Base-by-base conservation (phyloP, 225 moss, liverwort and hornwort species). In the Sphagnum tenellum region DNA sequence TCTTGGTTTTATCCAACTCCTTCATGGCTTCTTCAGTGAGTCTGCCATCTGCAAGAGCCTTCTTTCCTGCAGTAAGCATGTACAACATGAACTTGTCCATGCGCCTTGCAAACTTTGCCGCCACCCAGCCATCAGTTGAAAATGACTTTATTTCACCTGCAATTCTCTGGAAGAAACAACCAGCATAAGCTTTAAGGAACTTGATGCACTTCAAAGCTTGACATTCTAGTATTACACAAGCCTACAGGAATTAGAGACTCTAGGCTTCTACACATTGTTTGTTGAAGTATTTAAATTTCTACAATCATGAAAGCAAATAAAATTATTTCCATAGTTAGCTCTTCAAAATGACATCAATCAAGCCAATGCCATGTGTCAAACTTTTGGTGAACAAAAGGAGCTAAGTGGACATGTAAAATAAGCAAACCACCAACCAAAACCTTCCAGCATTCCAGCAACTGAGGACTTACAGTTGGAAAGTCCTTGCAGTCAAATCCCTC, bases 61-160 rank as follows among this genome's bases (percentile, higher is more conserved):
- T 82, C 66, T 82, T 79, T 10, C 82, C 82, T 29, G 82, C 82
- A 50, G 78, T 82, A 52, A 79, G 78, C 14, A 82, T 75, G 57
- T 82, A 82, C 9, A 82, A 71, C 82, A 82, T 82, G 62, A 82
- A 82, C 68, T 60, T 78, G 62, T 79, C 82, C 82, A 82, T 82
- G 62, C 82, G 82, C 63, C 76, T 82, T 12, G 82, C 82, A 70
- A 82, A 78, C 60, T 82, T 82, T 51, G 72, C 75, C 64, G 82
- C 82, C 66, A 82, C 78, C 75, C 75, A 79, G 7, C 82, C 82
- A 65, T 82, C 82, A 49, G 82, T 69, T 66, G 82, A 82, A 48
- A 82, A 82, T 59, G 71, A 68, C 73, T 82, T 82, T 2, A 82
- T 82, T 71, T 82, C 82, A 56, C 82, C 82, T 62, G 82, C 82